Conservation (phyloP, 768 basidiomycete species). For the Pulveroboletus sp. region DNA sequence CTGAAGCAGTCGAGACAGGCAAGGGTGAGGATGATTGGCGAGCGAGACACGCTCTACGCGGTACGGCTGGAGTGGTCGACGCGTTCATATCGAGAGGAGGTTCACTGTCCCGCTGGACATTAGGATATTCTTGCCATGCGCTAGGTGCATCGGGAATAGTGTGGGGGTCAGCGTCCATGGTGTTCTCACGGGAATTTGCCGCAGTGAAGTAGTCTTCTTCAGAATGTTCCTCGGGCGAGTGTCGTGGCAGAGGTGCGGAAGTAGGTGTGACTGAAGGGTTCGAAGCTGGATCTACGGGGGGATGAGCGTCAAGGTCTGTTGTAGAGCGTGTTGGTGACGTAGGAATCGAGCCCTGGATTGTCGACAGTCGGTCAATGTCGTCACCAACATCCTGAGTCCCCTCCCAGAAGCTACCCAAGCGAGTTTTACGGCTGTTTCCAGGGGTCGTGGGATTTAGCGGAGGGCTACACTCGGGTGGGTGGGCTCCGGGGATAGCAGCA, state of each 20-base stretch:
- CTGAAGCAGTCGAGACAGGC: conserved; percentile 38
- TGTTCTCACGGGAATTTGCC: conserved; percentile 22
- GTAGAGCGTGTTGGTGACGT: conserved; percentile 18
- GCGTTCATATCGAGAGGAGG: conserved; percentile 26
- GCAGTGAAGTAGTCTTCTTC: conserved; percentile 32
- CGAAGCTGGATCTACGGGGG: conserved; percentile 8
- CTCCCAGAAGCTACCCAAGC: conserved; percentile 71
- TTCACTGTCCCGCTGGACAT: conserved; percentile 24
- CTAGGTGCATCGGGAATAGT: conserved; percentile 14
- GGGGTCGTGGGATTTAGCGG: conserved; percentile 40
- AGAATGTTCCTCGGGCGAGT: conserved; percentile 20
- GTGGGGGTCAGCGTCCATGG: conserved; percentile 14
- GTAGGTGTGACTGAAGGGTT: conserved; percentile 2
- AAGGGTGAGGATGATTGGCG: conserved; percentile 64
- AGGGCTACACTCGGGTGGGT: conserved; percentile 35
- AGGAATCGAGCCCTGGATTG: conserved; percentile 22
- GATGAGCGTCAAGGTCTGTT: conserved; percentile 1
- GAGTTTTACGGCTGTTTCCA: conserved; percentile 47
- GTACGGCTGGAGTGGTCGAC: conserved; percentile 43
- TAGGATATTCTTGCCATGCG: conserved; percentile 26
- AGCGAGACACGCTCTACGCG: conserved; percentile 50
- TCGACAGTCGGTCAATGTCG: conserved; percentile 19
- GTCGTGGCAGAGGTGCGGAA: conserved; percentile 19
- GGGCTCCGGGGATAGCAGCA: conserved; percentile 60
- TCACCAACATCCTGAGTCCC: conserved; percentile 66